Percentiles rank a stretch among this genome's conserved stretches.
These are phyloP conservation scores for Ophiocordyceps polyrhachis-furcata DNA, from an alignment of 2,329 filamentous ascomycete genomes.

Conservation along the genomic window DNA sequence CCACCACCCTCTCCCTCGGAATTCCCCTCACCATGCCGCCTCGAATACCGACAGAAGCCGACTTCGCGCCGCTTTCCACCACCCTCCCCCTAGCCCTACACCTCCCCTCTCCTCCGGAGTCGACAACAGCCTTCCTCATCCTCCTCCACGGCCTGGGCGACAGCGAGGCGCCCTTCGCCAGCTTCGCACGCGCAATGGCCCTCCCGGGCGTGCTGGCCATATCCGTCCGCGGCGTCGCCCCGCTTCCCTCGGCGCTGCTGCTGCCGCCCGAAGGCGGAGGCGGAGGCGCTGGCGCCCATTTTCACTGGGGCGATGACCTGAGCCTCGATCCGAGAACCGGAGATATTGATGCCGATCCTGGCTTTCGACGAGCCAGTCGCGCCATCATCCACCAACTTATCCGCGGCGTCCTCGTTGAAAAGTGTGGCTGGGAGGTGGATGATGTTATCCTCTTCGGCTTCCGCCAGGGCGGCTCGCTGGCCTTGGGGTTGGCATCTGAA, in stretches of 20 bases:
- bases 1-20: neutral
- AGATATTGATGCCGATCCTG: slow-evolving; percentile 41
- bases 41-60: slow-evolving; percentile 28
- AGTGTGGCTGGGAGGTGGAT: slow-evolving; percentile 37
- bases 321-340: slow-evolving; percentile 29
- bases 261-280: too few relatives aligned
- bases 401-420: slow-evolving; percentile 26
- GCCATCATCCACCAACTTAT: slow-evolving; percentile 33
- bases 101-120: slow-evolving; percentile 34
- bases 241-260: slow-evolving; percentile 50
- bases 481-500: slow-evolving; percentile 33
- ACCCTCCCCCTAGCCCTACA: slow-evolving; percentile 25
- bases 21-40: slow-evolving; percentile 19
- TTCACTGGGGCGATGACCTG: slow-evolving; percentile 53
- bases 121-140: slow-evolving; percentile 56
- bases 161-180: slow-evolving; percentile 46
- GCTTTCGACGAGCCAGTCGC: slow-evolving; percentile 30
- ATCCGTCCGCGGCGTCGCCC: slow-evolving; percentile 50
- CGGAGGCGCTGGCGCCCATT: slow-evolving; percentile 12
- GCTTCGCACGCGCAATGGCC: slow-evolving; percentile 47
- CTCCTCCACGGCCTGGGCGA: slow-evolving; percentile 78
- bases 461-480: slow-evolving; percentile 47
- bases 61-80: slow-evolving; percentile 26
- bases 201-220: slow-evolving; percentile 65
- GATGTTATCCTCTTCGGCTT: slow-evolving; percentile 49